phyloP scores from a whole-genome alignment of 1,284 basidiomycete genomes.

The Cryptococcus sp. region DNA sequence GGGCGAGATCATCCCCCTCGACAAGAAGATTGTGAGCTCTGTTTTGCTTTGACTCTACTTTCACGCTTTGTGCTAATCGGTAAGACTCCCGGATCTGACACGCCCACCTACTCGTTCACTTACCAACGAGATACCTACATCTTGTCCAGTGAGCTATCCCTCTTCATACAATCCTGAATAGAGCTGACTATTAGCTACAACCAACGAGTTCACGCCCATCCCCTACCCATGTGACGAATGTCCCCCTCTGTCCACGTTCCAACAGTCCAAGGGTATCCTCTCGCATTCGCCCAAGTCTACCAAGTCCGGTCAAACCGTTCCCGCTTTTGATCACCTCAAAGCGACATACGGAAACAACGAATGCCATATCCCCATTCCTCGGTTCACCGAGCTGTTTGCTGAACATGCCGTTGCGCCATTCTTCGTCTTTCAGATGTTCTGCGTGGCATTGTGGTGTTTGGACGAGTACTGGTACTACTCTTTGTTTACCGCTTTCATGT shows the following conservation, averaged over 20 bases:
- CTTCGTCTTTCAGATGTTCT: constrained; percentile 95
- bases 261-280: constrained; percentile 52
- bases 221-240: constrained; percentile 80
- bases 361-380: constrained; percentile 91
- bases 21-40: constrained; percentile 54
- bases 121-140: constrained; percentile 96
- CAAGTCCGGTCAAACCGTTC: constrained; percentile 8
- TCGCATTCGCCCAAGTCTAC: constrained; percentile 41
- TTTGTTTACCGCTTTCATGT: constrained; percentile 93
- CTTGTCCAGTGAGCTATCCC: constrained; percentile 49
- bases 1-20: constrained; percentile 79
- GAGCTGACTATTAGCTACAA: constrained; percentile 36
- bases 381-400: constrained; percentile 77
- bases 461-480: constrained; percentile 99
- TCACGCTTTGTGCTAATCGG: constrained; percentile 1
- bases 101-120: constrained; percentile 72
- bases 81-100: constrained; percentile 46
- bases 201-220: constrained; percentile 70
- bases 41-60: background rate
- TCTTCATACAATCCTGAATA: background rate
- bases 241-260: constrained; percentile 68
- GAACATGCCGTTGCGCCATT: constrained; percentile 93
- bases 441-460: constrained; percentile 88
- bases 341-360: constrained; percentile 80
- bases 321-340: constrained; percentile 49